Base-by-base conservation (phyloP, 2,329 filamentous ascomycete species). In the Penicillium sp. region DNA sequence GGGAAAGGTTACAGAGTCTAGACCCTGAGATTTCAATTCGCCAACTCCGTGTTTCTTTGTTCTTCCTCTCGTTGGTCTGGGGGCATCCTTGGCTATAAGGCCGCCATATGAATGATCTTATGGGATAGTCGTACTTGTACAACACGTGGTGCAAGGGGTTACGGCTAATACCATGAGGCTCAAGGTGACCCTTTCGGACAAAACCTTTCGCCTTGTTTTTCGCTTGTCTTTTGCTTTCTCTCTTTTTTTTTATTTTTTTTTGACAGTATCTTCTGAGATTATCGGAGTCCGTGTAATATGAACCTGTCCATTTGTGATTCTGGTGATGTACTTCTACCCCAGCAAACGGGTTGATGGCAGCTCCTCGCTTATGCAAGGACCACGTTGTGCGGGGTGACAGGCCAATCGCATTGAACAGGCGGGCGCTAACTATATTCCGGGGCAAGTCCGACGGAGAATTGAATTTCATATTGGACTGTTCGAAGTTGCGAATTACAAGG, bases 331-430 rank as follows among this genome's bases (percentile, higher is more conserved):
- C 44, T 19, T 46, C 34, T 36, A 47, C 16, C 29, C 27, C 23
- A 7, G 23, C n/a, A 14, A 13, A 16, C 36, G 4, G n/a, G 35
- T 4, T 76, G 73, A 64, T 81, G 77, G 60, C 80, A 75, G 65
- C 80, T 81, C 51, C 69, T 62, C 49, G 77, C 73, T 1, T 74
- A 74, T 16, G 56, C 53, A 39, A 71, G 60, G 9, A 71, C 74
- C 38, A 80, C 49, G 49, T 51, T 51, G 19, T 50, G 26, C 38
- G 38, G 29, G 41, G 23, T 26, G 47, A 50, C 30, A 19, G 29
- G 23, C 48, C 48, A 51, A 38, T 51, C 23, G 32, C 40, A 32
- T 23, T 23, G 14, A 36, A 35, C n/a, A 4, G 3, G 30, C 29
- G 30, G 39, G 18, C 16, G 29, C 38, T 35, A 43, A 50, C 26